Base-by-base conservation (phyloP, 169 alveolate species). In the Eimeria tenella region DNA sequence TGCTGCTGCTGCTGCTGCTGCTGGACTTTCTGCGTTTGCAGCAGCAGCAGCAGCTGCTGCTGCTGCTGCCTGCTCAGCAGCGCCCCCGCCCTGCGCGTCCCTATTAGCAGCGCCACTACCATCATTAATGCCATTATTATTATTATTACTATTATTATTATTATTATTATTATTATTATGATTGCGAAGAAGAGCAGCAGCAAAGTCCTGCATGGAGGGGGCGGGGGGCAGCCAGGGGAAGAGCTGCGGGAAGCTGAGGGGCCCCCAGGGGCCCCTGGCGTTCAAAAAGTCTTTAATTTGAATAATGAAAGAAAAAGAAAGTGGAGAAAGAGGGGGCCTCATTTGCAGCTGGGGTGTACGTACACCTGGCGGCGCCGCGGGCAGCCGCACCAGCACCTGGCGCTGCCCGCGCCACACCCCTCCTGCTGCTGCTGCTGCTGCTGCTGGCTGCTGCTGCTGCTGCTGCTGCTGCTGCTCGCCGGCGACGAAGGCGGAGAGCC, bases 401-500 rank as follows among this genome's bases (percentile, higher is more conserved):
- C 15, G 31, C 86, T 49, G 63, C 1, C 10, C n/a, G 31, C 10
- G 31, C 42, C n/a, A n/a, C n/a, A 25, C 73, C n/a, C 42, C 73
- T 63, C 42, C 73, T 63, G 73, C 19, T 63, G 73, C 73, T 63
- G 73, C 73, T 63, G 73, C n/a, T 63, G 73, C 73, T 63, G 73
- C 73, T 8, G 7, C 7, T 63, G n/a, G 11, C 7, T 63, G 11
- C 23, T 63, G 4, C 19, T 5, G 11, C n/a, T 8, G 11, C 73
- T 11, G 6, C 77, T n/a, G 77, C 31, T 21, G 11, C 77, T 17
- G 77, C 13, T n/a, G n/a, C n/a, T n/a, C n/a, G n/a, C n/a, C n/a
- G 19, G 56, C 15, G 79, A 62, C 82, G 31, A 90, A 90, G n/a
- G 25, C 52, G 60, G 50, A 6, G 1, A 90, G 82, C 94, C 94